Evolutionary conservation across 2,329 filamentous ascomycete species (phyloP), one percentile per base, ranked within the genome.

Genomic region (Coniochaeta pulveracea): DNA sequence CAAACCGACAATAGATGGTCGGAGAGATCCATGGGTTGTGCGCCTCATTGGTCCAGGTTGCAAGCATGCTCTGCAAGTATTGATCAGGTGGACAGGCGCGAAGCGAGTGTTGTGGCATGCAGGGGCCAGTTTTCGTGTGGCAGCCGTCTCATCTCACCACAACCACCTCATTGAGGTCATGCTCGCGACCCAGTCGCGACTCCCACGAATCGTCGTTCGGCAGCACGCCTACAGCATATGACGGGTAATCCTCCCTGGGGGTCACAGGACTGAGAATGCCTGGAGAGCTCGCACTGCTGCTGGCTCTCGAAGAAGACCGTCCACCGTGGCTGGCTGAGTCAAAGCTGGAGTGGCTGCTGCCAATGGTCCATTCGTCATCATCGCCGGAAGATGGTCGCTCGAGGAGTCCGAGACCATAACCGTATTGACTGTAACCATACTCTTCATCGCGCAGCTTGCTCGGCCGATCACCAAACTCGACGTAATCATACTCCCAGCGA

Each of bases 401-500:
- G 33, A 70, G 49, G 10, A 67, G 47, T 9, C 61, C 61, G 9
- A 69, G 56, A 17, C 61, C 59, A 33, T 66, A 64, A 42, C 61
- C 65, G 30, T 59, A 51, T 34, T 56, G 55, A 45, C 60, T 62
- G 33, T 58, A 51, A 33, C 60, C 59, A 36, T 58, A 58, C 47
- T 69, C 61, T 45, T 71, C 66, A 35, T 68, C 64, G 14, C 44
- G 34, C 9, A 40, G 36, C 36, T 46, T 47, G 18, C 5, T 15
- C 26, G 46, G 40, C 17, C 47, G 42, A 36, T 93, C 81, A 46
- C 89, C 89, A 37, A 80, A 60, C 61, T 95, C 88, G 39, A 93
- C 77, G 46, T 86, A 94, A 48, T 95, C 88, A 58, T 96, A 95
- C 46, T 95, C 84, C 86, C 88, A 96, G 40, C 89, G 76, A 58